Base-by-base conservation (phyloP, 2,329 filamentous ascomycete species). In the Arachnomyces sp. region DNA sequence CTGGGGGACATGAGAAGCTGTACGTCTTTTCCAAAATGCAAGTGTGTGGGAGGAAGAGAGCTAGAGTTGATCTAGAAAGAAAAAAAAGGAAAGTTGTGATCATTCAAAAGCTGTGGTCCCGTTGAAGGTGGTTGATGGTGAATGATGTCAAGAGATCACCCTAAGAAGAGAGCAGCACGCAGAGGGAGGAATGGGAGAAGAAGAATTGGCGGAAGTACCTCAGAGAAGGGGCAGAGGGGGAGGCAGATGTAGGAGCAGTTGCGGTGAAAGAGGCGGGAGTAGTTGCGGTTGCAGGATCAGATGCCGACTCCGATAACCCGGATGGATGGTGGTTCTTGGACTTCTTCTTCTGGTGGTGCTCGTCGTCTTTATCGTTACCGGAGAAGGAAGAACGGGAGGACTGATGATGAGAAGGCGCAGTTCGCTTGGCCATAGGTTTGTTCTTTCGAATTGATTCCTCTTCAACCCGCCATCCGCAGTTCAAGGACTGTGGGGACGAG, bases 1-100 rank as follows among this genome's bases (percentile, higher is more conserved):
- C 89, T 95, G 77, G 81, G 73, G 79, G 85, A 86, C 88, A 94
- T 95, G 81, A 90, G 85, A 82, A 72, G 63, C 49, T 60, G 58
- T 52, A 50, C 54, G 58, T 59, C 39, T 30, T 36, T 37, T 15
- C 33, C 12, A n/a, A 35, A 16, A 7, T 13, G 17, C 7, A 13
- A 35, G 33, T 13, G 31, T 28, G 39, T 12, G 28, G 31, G 29
- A 37, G 9, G 16, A 34, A 16, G 15, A 14, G 36, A 38, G 41
- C 28, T 42, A 40, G 41, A 45, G 41, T 25, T 42, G 36, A 38
- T 43, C 40, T 34, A 25, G 33, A 25, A 25, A 9, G 20, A 25
- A 25, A 9, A 9, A 25, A 25, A 25, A 9, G 20, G 5, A 5
- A 9, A 9, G 20, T 5, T 5, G 20, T 25, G 5, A 25, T 25